Conservation (phyloP, 495 filamentous ascomycete species). For the Aspergillus diversus region DNA sequence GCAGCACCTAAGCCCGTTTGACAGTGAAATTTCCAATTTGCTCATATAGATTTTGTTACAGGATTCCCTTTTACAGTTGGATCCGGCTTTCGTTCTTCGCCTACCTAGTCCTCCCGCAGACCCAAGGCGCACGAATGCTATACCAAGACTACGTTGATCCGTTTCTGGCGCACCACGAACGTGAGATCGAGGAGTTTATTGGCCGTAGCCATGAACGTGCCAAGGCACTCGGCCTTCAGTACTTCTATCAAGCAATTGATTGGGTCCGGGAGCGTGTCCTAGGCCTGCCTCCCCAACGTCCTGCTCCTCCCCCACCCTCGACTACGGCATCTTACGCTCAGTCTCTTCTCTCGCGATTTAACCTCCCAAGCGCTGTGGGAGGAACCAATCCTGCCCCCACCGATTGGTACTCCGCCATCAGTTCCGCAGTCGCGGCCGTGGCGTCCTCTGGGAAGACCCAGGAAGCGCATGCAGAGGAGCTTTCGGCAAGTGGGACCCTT, state of each 20-base stretch:
- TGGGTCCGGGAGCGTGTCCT: conserved; percentile 72
- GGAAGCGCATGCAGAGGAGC: conserved; percentile 55
- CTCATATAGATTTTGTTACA: conserved; percentile 28
- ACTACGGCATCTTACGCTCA: conserved; percentile 70
- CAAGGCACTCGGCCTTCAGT: conserved; percentile 75
- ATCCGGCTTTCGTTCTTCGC: conserved; percentile 84
- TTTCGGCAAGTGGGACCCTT: conserved; percentile 62
- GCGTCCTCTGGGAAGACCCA: conserved; percentile 45
- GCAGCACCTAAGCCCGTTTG: background rate
- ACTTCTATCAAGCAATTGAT: conserved; percentile 79
- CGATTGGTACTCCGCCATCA: conserved; percentile 67
- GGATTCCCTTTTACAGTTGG: conserved; percentile 94
- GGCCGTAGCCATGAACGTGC: conserved; percentile 78
- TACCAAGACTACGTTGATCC: conserved; percentile 88
- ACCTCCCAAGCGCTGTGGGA: conserved; percentile 62
- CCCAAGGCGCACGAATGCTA: conserved; percentile 82
- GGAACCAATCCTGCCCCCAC: conserved; percentile 55
- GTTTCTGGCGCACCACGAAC: conserved; percentile 84
- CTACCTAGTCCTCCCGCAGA: conserved; percentile 97
- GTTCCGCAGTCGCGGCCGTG: conserved; percentile 63
- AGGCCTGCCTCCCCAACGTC: conserved; percentile 63
- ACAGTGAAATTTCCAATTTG: conserved; percentile 10
- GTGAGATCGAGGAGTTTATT: conserved; percentile 89
- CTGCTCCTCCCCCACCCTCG: conserved; percentile 49
- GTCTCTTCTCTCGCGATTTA: conserved; percentile 81